Evolutionary conservation across 2,329 filamentous ascomycete genomes (phyloP).

Genomic region (Fusarium sp.): DNA sequence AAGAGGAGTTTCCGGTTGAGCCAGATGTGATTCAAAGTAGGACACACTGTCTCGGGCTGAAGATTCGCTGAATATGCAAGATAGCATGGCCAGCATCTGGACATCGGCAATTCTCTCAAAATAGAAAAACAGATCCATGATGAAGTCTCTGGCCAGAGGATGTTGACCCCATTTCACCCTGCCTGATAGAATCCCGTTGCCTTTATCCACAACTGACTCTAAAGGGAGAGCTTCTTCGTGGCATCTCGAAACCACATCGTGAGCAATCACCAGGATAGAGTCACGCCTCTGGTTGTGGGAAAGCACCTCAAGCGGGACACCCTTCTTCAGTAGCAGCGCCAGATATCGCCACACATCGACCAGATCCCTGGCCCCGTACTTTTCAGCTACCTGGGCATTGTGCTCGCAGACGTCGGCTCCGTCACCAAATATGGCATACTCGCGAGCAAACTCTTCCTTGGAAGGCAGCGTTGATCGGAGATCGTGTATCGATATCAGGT

Average conservation of each 20-base stretch:
- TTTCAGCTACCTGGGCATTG: constrained; percentile 83
- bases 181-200: constrained; percentile 59
- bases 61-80: constrained; percentile 75
- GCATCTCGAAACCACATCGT: constrained; percentile 63
- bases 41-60: constrained; percentile 66
- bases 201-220: constrained; percentile 20
- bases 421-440: constrained; percentile 87
- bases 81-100: constrained; percentile 79
- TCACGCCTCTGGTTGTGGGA: constrained; percentile 65
- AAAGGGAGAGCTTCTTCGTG: constrained; percentile 29
- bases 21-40: constrained; percentile 67
- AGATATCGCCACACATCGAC: constrained; percentile 88
- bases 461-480: constrained; percentile 80
- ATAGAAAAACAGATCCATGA: constrained; percentile 71
- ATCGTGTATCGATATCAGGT: constrained; percentile 80
- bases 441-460: constrained; percentile 79
- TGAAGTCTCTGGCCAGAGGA: constrained; percentile 71
- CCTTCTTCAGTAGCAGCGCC: constrained; percentile 80
- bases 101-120: constrained; percentile 73
- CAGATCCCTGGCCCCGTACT: constrained; percentile 76
- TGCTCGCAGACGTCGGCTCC: constrained; percentile 84
- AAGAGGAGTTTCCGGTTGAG: constrained; percentile 71
- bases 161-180: constrained; percentile 77
- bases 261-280: constrained; percentile 77
- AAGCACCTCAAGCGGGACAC: constrained; percentile 77